Conservation (phyloP, 1,284 basidiomycete species). For the Dichomitus squalens region DNA sequence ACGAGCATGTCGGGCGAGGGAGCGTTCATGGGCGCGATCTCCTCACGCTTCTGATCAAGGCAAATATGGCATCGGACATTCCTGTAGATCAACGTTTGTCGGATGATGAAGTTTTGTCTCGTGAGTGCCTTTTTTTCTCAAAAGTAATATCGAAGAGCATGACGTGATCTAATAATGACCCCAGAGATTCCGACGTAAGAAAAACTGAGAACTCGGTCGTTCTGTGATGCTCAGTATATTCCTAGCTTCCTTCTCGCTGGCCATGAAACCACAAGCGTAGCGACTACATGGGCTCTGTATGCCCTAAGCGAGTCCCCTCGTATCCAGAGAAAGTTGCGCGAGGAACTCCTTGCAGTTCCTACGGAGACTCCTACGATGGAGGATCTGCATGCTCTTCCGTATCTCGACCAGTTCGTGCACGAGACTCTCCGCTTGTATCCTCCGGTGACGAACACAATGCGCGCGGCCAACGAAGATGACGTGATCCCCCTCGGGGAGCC, state of each 20-base stretch:
- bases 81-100: conserved; percentile 46
- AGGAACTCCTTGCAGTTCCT: conserved; percentile 55
- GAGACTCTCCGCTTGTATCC: conserved; percentile 70
- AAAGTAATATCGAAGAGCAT: conserved; percentile 16
- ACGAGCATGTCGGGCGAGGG: conserved; percentile 64
- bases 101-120: conserved; percentile 57
- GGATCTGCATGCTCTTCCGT: conserved; percentile 56
- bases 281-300: conserved; percentile 64
- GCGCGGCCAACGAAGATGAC: conserved; percentile 56
- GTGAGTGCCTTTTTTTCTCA: conserved; percentile 38
- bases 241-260: conserved; percentile 61
- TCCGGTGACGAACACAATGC: conserved; percentile 58
- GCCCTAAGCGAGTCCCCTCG: conserved; percentile 56
- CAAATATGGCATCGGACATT: conserved; percentile 50
- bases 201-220: not conserved
- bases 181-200: conserved; percentile 19
- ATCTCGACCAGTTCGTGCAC: conserved; percentile 67
- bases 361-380: conserved; percentile 51
- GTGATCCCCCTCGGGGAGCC: conserved; percentile 37
- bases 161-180: not conserved
- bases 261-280: conserved; percentile 64
- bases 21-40: conserved; percentile 31
- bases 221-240: not conserved
- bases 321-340: conserved; percentile 67
- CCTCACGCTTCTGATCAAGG: conserved; percentile 41